phyloP scores from a whole-genome alignment of 2,329 filamentous ascomycete species.

The Diaporthe helianthi region DNA sequence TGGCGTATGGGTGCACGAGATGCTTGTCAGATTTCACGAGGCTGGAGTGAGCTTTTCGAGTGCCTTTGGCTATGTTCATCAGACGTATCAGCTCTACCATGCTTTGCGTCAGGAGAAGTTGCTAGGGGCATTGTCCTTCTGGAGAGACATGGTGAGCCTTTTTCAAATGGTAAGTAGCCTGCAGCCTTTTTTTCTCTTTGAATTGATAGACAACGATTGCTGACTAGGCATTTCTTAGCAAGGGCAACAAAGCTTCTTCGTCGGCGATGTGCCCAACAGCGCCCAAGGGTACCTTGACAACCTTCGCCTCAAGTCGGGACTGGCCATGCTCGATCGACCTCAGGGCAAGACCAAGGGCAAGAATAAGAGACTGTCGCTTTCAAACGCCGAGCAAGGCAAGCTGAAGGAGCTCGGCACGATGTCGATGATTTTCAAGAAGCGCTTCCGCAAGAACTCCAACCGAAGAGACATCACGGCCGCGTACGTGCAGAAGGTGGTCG shows the following conservation, averaged over 20 bases:
- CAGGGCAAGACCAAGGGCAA: background rate
- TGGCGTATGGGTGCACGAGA: background rate
- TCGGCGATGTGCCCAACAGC: background rate
- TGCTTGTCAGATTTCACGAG: background rate
- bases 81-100: slow-evolving; percentile 2
- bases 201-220: background rate
- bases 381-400: background rate
- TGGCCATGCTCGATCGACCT: background rate
- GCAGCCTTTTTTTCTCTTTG: background rate
- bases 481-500: background rate
- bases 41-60: background rate
- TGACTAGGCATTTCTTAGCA: background rate
- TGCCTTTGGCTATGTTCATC: slow-evolving; percentile 1
- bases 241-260: background rate
- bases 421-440: slow-evolving; percentile 1
- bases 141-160: background rate
- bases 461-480: background rate
- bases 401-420: background rate
- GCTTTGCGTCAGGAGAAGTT: background rate
- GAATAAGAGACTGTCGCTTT: background rate
- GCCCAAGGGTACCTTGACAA: background rate
- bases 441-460: background rate
- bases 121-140: background rate
- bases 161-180: background rate
- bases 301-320: background rate